These are phyloP conservation scores for Anacardium occidentale DNA, from an alignment of 345 rosid species.

Conservation along the genomic window DNA sequence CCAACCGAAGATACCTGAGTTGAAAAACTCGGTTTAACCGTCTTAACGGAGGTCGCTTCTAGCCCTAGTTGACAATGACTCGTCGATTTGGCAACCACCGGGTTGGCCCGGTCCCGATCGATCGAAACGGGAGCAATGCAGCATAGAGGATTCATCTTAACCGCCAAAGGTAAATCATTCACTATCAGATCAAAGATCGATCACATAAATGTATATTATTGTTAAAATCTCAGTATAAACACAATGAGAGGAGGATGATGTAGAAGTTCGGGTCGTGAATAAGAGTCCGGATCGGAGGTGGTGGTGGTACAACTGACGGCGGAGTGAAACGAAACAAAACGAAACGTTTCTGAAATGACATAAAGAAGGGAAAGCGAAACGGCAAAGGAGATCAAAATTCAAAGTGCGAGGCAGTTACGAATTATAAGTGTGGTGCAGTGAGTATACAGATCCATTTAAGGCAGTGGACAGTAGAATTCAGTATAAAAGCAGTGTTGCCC, in stretches of 20 bases:
- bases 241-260: neutral
- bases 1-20: conserved; percentile 65
- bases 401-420: conserved; percentile 21
- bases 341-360: conserved; percentile 42
- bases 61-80: conserved; percentile 44
- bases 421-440: conserved; percentile 34
- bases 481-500: conserved; percentile 40
- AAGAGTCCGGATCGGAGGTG: conserved; percentile 46
- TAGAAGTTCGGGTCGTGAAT: conserved; percentile 18
- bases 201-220: neutral
- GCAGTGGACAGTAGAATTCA: conserved; percentile 50
- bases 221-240: neutral
- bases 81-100: conserved; percentile 56
- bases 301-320: conserved; percentile 17
- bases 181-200: conserved; percentile 4
- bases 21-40: conserved; percentile 53
- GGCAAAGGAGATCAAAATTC: neutral
- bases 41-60: conserved; percentile 31
- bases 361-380: conserved; percentile 25
- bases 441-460: conserved; percentile 56
- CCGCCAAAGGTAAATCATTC: conserved; percentile 14
- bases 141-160: conserved; percentile 89
- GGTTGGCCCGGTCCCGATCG: conserved; percentile 76
- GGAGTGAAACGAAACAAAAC: conserved; percentile 2
- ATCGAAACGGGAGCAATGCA: conserved; percentile 99